Base-by-base conservation (phyloP, 2,329 filamentous ascomycete genomes). In the Aureobasidium namibiae region DNA sequence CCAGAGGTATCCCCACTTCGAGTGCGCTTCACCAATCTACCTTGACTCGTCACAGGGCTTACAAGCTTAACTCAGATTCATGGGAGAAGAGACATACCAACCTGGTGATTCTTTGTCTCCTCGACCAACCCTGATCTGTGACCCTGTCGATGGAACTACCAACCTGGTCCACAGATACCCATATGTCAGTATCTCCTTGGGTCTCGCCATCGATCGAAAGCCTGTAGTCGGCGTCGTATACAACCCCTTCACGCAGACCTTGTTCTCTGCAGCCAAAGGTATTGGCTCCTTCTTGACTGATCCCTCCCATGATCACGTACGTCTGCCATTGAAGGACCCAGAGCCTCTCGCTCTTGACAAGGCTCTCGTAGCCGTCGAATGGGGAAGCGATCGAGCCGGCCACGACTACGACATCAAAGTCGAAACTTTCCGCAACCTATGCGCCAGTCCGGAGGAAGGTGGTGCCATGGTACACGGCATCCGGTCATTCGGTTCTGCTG, bases 111-210 rank as follows among this genome's bases (percentile, higher is more conserved):
- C 67, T n/a, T 76, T 92, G 48, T 86, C 83, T 0, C 71, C 78
- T 31, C 80, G 80, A 16, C 88, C 89, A 1, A 92, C 89, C 44
- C 92, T 92, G 74, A 82, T 92, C 68, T 85, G 89, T 64, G 89
- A 92, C 70, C 89, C 89, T 45, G 91, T 92, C 66, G 89, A 92
- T 74, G 89, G 87, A 68, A 91, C 83, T 7, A 90, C 86, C 53
- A 92, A 92, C 78, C 91, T 92, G 68, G 82, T 92, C 48, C 89
- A 92, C 73, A 82, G 81, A 21, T 87, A 89, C 73, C 87, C 87
- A 4, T 80, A 84, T 66, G 87, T 89, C 62, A 89, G 85, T 74
- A 86, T 92, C 74, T 90, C 87, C 11, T 83, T 92, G 34, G 89
- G 88, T 46, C 79, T 92, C 60, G 80, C 86, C 44, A 73, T 90